Percentiles rank a stretch among this genome's conserved stretches.
Evolutionary conservation across 2,329 filamentous ascomycete genomes (phyloP).

Genomic region (Pseudogymnoascus sp.): DNA sequence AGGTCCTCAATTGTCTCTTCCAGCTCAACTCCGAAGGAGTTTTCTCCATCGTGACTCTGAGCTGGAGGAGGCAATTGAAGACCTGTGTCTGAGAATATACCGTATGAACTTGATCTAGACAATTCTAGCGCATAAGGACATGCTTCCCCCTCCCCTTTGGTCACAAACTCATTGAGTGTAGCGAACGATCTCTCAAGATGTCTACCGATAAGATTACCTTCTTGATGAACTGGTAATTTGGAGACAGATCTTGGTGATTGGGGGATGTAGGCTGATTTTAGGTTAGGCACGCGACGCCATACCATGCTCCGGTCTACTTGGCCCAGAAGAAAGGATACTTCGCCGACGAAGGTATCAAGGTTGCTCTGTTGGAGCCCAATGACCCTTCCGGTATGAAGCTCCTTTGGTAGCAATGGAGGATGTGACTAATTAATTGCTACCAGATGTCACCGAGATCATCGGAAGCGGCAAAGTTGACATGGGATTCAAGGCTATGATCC

Average conservation of each 20-base stretch:
- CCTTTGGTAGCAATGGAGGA: not conserved
- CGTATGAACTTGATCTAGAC: conserved; percentile 78
- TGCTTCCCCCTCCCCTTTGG: conserved; percentile 47
- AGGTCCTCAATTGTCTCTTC: not conserved
- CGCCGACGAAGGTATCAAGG: conserved; percentile 67
- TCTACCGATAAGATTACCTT: conserved; percentile 80
- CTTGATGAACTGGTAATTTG: conserved; percentile 67
- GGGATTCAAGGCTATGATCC: conserved; percentile 79
- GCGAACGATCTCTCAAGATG: conserved; percentile 39
- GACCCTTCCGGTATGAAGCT: conserved; percentile 58
- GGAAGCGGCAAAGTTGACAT: conserved; percentile 68
- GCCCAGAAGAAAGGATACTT: conserved; percentile 71
- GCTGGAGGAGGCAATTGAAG: conserved; percentile 27
- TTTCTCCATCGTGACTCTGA: conserved; percentile 11
- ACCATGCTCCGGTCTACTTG: conserved; percentile 71
- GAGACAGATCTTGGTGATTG: conserved; percentile 12
- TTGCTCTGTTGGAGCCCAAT: conserved; percentile 69
- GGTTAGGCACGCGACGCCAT: conserved; percentile 69
- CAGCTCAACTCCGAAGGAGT: conserved; percentile 13
- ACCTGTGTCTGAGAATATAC: conserved; percentile 64
- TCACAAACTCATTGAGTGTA: conserved; percentile 43
- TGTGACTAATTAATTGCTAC: not conserved
- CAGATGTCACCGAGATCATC: conserved; percentile 75
- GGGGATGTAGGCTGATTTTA: conserved; percentile 25
- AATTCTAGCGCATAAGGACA: conserved; percentile 79